Evolutionary conservation across 192 early-diverging fungal species (phyloP), one percentile per base, ranked within the genome.

Genomic region (Nowakowskiella sp.): DNA sequence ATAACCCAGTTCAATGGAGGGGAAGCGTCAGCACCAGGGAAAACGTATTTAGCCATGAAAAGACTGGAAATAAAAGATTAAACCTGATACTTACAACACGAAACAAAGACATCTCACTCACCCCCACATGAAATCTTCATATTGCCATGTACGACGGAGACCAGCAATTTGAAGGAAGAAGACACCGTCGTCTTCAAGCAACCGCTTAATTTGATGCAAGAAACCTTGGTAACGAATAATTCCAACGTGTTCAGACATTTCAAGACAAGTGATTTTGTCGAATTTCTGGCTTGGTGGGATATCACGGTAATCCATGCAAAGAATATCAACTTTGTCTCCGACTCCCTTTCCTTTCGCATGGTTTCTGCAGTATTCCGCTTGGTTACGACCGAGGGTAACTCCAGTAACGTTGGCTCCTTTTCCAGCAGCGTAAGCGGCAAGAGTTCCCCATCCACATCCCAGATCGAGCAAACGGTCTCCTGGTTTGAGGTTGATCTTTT

Each of bases 181-280:
- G 42, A 98, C 64, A 58, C 95, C 95, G 70, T 98, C 95, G 69
- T 98, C 95, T 66, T 92, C 85, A 30, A 98, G 74, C 83, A 94
- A 82, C 32, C 94, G 91, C 62, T 83, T 78, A 55, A 98, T 88
- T 73, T 98, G 90, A 24, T 73, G 61, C 64, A 98, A 71, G 68
- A 95, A 98, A 48, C 84, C 80, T 43, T 83, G 78, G 60, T 74
- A 98, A 62, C 86, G 82, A 65, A 87, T 80, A 52, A 98, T 78
- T 57, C 95, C 95, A 31, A 98, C 95, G 70, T 98, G 95, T 76
- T 98, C 95, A 59, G 95, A 91, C 95, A 98, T 98, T 65, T 96
- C 95, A 51, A 98, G 82, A 66, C 92, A 94, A 30, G 91, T 90
- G 62, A 98, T 95, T 72, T 91, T 89, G 82, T 98, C 74, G 78